A percentile compares a stretch with the other conserved stretches of the same genome.
phyloP scores from a whole-genome alignment of 192 early-diverging fungal genomes.

The Spizellomyces sp. region DNA sequence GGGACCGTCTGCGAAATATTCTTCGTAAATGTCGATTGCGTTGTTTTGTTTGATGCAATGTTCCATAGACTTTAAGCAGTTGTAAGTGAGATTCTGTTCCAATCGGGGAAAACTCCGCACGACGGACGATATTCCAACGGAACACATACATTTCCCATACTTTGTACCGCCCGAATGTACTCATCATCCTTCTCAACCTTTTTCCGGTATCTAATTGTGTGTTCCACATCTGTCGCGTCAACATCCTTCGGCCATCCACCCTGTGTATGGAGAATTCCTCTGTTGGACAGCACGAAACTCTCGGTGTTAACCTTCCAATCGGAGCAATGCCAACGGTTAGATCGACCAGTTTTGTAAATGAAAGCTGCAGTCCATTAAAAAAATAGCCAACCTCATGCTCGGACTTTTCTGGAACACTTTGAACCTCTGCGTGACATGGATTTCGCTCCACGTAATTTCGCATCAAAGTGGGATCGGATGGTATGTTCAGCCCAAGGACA shows the following conservation, averaged over 20 bases:
- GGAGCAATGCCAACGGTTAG: neutral
- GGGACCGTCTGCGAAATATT: constrained; percentile 56
- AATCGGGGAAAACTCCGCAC: neutral
- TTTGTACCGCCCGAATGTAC: constrained; percentile 55
- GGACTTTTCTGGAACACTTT: constrained; percentile 54
- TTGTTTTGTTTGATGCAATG: constrained; percentile 70
- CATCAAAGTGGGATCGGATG: constrained; percentile 49
- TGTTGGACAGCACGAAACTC: constrained; percentile 47
- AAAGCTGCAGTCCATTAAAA: neutral
- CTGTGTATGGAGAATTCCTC: constrained; percentile 58
- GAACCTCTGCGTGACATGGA: constrained; percentile 47
- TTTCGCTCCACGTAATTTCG: constrained; percentile 61
- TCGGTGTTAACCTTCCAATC: constrained; percentile 59
- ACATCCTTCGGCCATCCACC: constrained; percentile 72
- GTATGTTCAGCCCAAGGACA: constrained; percentile 37
- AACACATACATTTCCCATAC: constrained; percentile 43
- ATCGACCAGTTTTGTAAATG: neutral
- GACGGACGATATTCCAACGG: neutral
- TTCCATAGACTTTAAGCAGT: constrained; percentile 48
- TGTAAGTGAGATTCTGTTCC: neutral
- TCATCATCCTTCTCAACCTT: constrained; percentile 71
- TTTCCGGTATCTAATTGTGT: constrained; percentile 64
- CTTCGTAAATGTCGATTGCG: constrained; percentile 69
- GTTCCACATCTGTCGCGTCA: constrained; percentile 61
- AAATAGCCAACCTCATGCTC: constrained; percentile 57